Conservation (phyloP, 2,329 filamentous ascomycete species). For the Trichophyton rubrum region DNA sequence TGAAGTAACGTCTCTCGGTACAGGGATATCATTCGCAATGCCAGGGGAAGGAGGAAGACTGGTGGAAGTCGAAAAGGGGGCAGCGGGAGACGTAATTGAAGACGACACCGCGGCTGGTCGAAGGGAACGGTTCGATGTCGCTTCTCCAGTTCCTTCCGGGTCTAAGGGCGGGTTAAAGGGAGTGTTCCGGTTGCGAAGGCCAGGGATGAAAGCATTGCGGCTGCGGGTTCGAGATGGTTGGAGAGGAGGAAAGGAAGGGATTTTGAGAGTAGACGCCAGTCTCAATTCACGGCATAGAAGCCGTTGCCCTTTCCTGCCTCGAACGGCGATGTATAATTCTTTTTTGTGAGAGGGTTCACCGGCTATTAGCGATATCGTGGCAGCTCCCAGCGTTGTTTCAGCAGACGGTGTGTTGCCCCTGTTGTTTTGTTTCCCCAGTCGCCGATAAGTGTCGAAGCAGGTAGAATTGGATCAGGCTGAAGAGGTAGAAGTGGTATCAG, state of each 20-base stretch:
- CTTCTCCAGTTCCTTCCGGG: neutral
- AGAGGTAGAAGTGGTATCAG: neutral
- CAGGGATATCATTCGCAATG: constrained; percentile 15
- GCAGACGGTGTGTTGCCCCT: neutral
- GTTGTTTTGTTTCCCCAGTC: neutral
- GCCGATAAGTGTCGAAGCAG: neutral
- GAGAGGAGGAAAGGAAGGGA: constrained; percentile 6
- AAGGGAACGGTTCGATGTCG: neutral
- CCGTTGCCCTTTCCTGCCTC: neutral
- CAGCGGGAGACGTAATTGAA: neutral
- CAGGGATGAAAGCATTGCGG: neutral
- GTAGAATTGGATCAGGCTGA: neutral
- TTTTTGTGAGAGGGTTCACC: too few relatives aligned
- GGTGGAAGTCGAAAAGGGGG: constrained; percentile 1
- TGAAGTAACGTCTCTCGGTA: constrained; percentile 20
- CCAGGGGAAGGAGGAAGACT: constrained; percentile 14
- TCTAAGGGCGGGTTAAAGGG: neutral
- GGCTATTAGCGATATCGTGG: neutral
- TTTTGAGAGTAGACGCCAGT: constrained; percentile 14
- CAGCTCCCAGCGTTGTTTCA: neutral
- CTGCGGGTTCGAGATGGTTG: constrained; percentile 1
- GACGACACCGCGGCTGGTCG: constrained; percentile 7
- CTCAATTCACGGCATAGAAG: constrained; percentile 7
- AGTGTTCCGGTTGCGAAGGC: constrained; percentile 7
- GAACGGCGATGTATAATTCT: neutral